Base-by-base conservation (phyloP, 352 stramenopile genomes). In the Globisporangium iwayamae region DNA sequence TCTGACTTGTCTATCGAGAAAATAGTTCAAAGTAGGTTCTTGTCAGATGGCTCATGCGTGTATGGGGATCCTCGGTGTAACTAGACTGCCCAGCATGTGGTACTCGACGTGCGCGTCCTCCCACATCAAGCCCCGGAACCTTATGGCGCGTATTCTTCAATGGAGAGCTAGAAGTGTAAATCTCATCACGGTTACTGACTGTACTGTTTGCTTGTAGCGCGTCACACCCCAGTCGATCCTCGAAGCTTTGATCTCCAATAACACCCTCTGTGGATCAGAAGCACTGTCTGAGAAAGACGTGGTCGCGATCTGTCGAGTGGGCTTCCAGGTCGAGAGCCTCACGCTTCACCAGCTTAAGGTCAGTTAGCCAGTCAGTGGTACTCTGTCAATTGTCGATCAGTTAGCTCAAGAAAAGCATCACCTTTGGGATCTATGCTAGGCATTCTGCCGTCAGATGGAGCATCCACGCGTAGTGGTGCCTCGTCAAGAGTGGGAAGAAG, bases 11-110 rank as follows among this genome's bases (percentile, higher is more conserved):
- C 43, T 9, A 22, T 20, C 18, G 18, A 20, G 4, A 16, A 22
- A 22, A 10, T 8, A 16, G 9, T 48, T 1, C 16, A 48, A 22
- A 22, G 51, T 18, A 41, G 32, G 28, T 36, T 34, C 48, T 20
- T 38, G 11, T 25, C 18, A 11, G 36, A 16, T 14, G 36, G 22
- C 60, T 53, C 28, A 16, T 28, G 25, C 1, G 25, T 54, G n/a
- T 14, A 14, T 41, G 36, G 36, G 36, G 36, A 41, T 16, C 36
- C 4, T 11, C 14, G 36, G 9, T 11, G 14, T 39, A 8, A 36
- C 30, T 56, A 90, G 81, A 0, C 71, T 85, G 38, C 79, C 81
- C 2, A 85, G 74, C 48, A 58, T 90, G 20, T 90, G 81, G 81
- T 90, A 87, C 62, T 62, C 68, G 43, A 90, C 78, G 1, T 74